Percentiles rank a stretch among this genome's conserved stretches.
Evolutionary conservation across 345 rosid species (phyloP).

Genomic region (Mercurialis annua): DNA sequence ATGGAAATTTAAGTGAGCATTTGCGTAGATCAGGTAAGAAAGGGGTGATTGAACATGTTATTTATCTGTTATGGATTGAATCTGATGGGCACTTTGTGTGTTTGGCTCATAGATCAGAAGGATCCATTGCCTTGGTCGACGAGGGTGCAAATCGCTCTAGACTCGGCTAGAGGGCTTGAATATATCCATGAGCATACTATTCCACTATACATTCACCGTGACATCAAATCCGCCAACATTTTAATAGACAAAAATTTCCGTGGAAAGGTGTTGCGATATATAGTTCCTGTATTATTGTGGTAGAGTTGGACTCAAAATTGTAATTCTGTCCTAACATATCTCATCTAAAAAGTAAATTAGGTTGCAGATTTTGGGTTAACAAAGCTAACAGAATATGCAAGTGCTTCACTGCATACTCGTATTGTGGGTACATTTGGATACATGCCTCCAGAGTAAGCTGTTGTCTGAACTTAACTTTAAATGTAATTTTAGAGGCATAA

Average conservation of each 20-base stretch:
- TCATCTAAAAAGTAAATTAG: slow-evolving; percentile 27
- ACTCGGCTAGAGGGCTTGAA: slow-evolving; percentile 97
- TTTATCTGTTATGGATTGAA: background rate
- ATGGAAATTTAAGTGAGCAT: slow-evolving; percentile 90
- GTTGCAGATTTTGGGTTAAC: slow-evolving; percentile 97
- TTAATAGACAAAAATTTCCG: slow-evolving; percentile 81
- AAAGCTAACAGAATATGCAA: slow-evolving; percentile 76
- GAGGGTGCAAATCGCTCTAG: slow-evolving; percentile 93
- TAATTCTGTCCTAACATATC: slow-evolving; percentile 2
- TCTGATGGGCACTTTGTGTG: background rate
- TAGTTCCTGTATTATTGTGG: slow-evolving; percentile 2
- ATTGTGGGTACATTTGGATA: slow-evolving; percentile 98
- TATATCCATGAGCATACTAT: slow-evolving; percentile 97
- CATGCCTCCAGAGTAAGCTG: slow-evolving; percentile 94
- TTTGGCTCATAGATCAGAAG: slow-evolving; percentile 47
- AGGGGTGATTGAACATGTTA: background rate
- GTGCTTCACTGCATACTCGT: slow-evolving; percentile 54
- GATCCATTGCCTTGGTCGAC: slow-evolving; percentile 78
- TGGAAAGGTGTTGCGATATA: slow-evolving; percentile 74
- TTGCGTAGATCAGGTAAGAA: slow-evolving; percentile 71
- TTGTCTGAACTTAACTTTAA: background rate
- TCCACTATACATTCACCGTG: slow-evolving; percentile 92
- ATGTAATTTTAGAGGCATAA: no score
- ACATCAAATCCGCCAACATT: slow-evolving; percentile 91
- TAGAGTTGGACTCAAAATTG: background rate